Evolutionary conservation across 352 stramenopile species (phyloP).

Genomic region (Pythium angustatum): DNA sequence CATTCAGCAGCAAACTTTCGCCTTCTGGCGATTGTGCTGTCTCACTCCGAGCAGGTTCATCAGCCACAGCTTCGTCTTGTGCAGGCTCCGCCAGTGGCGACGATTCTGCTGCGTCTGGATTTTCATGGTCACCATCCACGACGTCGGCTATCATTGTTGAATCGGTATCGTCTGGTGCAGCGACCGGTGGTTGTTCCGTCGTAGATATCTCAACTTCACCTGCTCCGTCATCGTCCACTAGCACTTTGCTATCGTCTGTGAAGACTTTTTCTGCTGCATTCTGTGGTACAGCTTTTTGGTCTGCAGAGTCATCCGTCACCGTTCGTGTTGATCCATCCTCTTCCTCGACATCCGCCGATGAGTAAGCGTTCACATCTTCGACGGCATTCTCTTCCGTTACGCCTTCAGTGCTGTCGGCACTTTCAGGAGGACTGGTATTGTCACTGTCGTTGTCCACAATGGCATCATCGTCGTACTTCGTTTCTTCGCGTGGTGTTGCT

Average conservation of each 20-base stretch:
- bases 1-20: too few relatives aligned
- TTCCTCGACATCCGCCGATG: background rate
- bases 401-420: background rate
- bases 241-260: too few relatives aligned
- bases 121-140: too few relatives aligned
- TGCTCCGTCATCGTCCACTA: too few relatives aligned
- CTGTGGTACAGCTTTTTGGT: too few relatives aligned
- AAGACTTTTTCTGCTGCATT: too few relatives aligned
- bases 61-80: background rate
- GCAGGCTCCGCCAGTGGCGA: background rate
- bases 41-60: background rate
- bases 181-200: too few relatives aligned
- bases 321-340: background rate
- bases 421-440: background rate
- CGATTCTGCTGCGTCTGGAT: background rate
- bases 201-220: too few relatives aligned
- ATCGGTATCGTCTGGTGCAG: too few relatives aligned
- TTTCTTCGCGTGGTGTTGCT: conserved; percentile 3
- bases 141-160: too few relatives aligned
- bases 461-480: conserved; percentile 8
- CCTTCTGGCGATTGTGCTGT: background rate
- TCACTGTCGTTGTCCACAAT: background rate
- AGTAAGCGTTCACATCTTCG: background rate
- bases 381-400: too few relatives aligned
- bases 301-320: background rate